Evolutionary conservation across 768 basidiomycete species (phyloP), one percentile per base, ranked within the genome.

Genomic region (Tricholoma flavovirens): DNA sequence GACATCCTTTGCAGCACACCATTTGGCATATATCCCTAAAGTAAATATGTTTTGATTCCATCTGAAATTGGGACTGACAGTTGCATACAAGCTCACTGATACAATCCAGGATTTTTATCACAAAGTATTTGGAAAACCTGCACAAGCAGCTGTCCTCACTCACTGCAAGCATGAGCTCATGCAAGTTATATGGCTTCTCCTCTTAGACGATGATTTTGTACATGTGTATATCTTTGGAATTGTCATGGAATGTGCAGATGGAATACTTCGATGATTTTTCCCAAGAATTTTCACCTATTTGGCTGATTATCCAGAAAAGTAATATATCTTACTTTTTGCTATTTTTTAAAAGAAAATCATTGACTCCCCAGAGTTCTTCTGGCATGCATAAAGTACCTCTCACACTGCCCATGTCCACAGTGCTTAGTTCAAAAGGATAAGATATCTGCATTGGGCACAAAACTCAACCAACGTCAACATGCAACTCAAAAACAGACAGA

Each of bases 361-460:
- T 48, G 15, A 21, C 10, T 3, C n/a, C 17, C 9, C 48, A 70
- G 70, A 50, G 63, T 66, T 26, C 55, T 72, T 0, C 49, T 70
- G 48, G 61, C 60, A 6, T 56, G 54, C 46, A 56, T 67, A 19
- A 51, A 58, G 4, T 59, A 55, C 51, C 53, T 65, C 3, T 62
- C 63, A 0, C 5, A 26, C 6, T 70, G 62, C 45, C 70, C 69
- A 3, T 72, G 70, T 40, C 70, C 70, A 4, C 66, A 63, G 0
- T 72, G 72, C 49, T 58, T 67, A 4, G 52, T 70, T 5, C 49
- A 29, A 1, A 65, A 61, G 22, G 6, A 55, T 0, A 22, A 67
- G 0, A 66, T 77, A 7, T 7, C 42, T 3, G 53, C 62, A 0
- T 53, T 78, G 21, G 75, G 76, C 0, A 62, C 55, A 5, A 33